Conservation (phyloP, 345 rosid genomes). For the Salix koriyanagi region DNA sequence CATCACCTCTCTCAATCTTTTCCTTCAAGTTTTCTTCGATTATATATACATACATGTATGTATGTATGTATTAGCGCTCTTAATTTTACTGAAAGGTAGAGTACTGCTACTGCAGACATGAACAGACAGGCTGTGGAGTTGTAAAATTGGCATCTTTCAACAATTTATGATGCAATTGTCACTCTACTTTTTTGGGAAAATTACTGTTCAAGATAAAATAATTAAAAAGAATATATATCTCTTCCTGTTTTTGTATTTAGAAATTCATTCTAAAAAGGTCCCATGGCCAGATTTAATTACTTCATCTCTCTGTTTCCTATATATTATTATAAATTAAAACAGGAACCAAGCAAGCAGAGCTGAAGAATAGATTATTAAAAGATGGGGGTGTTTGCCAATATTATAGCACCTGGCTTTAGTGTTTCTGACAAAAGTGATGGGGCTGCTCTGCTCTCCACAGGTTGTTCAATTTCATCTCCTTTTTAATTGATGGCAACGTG, state of each 20-base stretch:
- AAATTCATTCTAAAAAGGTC: too few relatives aligned
- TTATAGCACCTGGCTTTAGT: constrained; percentile 17
- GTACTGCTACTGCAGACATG: not conserved
- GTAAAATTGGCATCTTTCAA: not conserved
- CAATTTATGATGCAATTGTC: constrained; percentile 11
- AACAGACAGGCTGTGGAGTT: not conserved
- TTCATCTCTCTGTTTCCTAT: too few relatives aligned
- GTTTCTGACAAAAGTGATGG: constrained; percentile 36
- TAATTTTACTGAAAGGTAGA: too few relatives aligned
- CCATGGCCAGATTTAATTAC: too few relatives aligned
- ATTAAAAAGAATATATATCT: too few relatives aligned
- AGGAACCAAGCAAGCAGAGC: not conserved
- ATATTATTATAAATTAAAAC: too few relatives aligned
- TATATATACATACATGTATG: not conserved
- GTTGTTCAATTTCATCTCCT: not conserved
- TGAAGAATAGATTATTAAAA: not conserved
- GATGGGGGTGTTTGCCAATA: constrained; percentile 11
- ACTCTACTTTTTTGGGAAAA: not conserved
- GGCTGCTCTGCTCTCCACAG: constrained; percentile 16
- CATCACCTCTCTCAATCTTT: not conserved
- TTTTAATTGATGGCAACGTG: not conserved
- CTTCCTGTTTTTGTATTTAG: too few relatives aligned
- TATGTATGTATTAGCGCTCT: not conserved
- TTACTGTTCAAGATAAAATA: too few relatives aligned
- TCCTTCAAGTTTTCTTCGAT: not conserved